Conservation (phyloP, 352 stramenopile genomes). For the Phytophthora pini region DNA sequence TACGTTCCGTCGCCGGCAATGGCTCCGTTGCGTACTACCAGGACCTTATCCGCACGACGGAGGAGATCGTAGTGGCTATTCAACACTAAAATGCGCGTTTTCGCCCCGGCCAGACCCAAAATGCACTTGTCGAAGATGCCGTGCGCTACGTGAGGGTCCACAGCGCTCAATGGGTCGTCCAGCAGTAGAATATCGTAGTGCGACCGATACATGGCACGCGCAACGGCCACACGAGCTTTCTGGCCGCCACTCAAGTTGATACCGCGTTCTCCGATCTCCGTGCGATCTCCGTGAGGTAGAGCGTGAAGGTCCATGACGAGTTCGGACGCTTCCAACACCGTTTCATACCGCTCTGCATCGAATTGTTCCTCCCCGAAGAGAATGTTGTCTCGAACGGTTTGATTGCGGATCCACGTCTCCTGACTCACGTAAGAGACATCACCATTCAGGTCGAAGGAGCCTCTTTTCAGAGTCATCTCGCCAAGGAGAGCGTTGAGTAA, state of each 20-base stretch:
- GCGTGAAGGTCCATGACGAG: conserved; percentile 83
- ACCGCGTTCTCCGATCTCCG: conserved; percentile 94
- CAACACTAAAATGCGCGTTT: conserved; percentile 86
- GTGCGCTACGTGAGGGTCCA: conserved; percentile 43
- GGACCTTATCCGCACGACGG: conserved; percentile 25
- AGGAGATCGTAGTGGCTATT: conserved; percentile 42
- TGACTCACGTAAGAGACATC: conserved; percentile 83
- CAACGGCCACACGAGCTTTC: conserved; percentile 84
- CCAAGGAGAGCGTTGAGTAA: conserved; percentile 50
- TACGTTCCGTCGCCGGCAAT: conserved; percentile 37
- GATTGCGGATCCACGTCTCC: conserved; percentile 91
- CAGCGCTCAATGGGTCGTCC: conserved; percentile 76
- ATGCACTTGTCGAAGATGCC: conserved; percentile 47
- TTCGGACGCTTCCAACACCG: conserved; percentile 69
- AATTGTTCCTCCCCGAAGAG: conserved; percentile 35
- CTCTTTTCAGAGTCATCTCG: conserved; percentile 40
- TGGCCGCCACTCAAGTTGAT: conserved; percentile 94
- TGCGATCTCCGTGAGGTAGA: conserved; percentile 86
- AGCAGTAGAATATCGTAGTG: conserved; percentile 91
- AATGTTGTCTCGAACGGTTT: conserved; percentile 73
- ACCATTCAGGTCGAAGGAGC: conserved; percentile 28
- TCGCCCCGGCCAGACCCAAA: conserved; percentile 20
- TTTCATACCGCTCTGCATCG: conserved; percentile 33
- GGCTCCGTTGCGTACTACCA: conserved; percentile 35
- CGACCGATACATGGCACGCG: conserved; percentile 91